Percentiles rank a stretch among this genome's conserved stretches.
phyloP scores from a whole-genome alignment of 208 protist species.

The Herpetomonas samuelpessoai region DNA sequence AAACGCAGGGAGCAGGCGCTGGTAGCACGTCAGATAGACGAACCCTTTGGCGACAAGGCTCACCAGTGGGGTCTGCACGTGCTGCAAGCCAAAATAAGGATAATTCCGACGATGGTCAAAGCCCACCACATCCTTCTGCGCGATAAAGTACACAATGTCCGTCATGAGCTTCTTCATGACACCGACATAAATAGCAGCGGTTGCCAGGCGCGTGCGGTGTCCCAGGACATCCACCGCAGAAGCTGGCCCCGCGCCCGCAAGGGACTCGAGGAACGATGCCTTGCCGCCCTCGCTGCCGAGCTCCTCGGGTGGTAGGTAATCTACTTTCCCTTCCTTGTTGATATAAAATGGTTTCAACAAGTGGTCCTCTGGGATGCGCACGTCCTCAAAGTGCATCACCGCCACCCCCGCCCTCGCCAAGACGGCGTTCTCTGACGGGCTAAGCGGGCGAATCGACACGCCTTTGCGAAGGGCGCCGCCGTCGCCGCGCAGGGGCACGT shows the following conservation, averaged over 20 bases:
- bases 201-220: conserved; percentile 62
- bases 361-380: conserved; percentile 47
- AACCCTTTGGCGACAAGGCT: conserved; percentile 69
- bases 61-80: conserved; percentile 84
- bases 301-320: conserved; percentile 13
- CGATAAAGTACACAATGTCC: conserved; percentile 54
- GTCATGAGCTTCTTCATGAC: conserved; percentile 59
- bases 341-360: conserved; percentile 68
- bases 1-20: conserved; percentile 57
- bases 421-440: conserved; percentile 33
- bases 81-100: conserved; percentile 81
- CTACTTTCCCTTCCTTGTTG: conserved; percentile 36
- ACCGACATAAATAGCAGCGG: conserved; percentile 67
- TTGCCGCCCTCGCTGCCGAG: background rate
- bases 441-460: conserved; percentile 44
- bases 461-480: conserved; percentile 38
- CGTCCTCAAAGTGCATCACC: conserved; percentile 78
- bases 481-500: conserved; percentile 63
- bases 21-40: conserved; percentile 69
- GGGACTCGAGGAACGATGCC: background rate
- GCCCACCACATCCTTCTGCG: conserved; percentile 70
- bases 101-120: conserved; percentile 74
- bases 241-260: conserved; percentile 26
- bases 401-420: conserved; percentile 52
- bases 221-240: conserved; percentile 55